Conservation (phyloP, 768 basidiomycete species). For the Leucosporidium scottii region DNA sequence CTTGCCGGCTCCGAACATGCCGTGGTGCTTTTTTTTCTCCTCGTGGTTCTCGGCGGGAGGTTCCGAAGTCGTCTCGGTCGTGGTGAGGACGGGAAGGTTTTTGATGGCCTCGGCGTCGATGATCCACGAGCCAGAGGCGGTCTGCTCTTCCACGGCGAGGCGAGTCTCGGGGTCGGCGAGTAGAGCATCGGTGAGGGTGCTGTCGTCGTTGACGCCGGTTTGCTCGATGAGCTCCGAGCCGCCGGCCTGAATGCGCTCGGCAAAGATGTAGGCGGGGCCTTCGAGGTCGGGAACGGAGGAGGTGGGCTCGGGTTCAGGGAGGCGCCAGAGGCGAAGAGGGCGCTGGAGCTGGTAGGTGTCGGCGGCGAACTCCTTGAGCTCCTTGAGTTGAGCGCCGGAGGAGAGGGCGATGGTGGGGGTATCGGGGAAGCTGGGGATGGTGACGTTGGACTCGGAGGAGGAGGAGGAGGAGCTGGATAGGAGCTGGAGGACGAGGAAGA, state of each 20-base stretch:
- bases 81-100: conserved; percentile 9
- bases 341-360: conserved; percentile 29
- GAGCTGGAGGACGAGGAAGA: conserved; percentile 54
- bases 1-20: conserved; percentile 10
- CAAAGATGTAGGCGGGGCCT: conserved; percentile 35
- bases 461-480: conserved; percentile 41
- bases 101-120: conserved; percentile 18
- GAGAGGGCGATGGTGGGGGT: conserved; percentile 49
- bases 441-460: conserved; percentile 33
- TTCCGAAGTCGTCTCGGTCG: conserved; percentile 42
- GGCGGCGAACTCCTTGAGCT: conserved; percentile 40
- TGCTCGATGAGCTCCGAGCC: conserved; percentile 21
- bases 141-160: conserved; percentile 29
- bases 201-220: background rate
- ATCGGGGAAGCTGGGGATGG: conserved; percentile 35
- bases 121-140: conserved; percentile 22
- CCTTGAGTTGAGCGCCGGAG: conserved; percentile 49
- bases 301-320: conserved; percentile 37
- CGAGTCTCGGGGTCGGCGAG: conserved; percentile 15
- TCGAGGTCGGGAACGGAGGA: conserved; percentile 39
- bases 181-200: conserved; percentile 22
- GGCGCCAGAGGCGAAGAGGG: conserved; percentile 56
- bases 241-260: conserved; percentile 23
- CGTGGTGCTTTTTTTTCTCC: background rate
- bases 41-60: background rate